Evolutionary conservation across 495 filamentous ascomycete genomes (phyloP), one percentile per base, ranked within the genome.

Genomic region (Aspergillus carlsbadensis): DNA sequence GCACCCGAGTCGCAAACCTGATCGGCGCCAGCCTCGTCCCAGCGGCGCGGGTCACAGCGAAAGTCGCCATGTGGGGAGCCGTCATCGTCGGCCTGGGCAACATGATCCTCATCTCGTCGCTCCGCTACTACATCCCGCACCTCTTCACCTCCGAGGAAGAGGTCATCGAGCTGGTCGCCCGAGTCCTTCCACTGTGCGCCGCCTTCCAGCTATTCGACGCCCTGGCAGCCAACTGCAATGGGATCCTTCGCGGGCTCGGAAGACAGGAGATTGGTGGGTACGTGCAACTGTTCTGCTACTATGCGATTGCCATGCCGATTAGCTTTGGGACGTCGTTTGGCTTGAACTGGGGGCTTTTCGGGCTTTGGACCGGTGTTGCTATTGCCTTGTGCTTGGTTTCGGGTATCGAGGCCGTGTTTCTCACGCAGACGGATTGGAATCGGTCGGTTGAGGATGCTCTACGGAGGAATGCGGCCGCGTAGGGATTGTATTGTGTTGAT

Each of bases 181-280:
- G 68, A 2, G 81, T 88, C 10, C 75, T 98, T 42, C 92, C 92
- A 1, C 63, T 96, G 1, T 88, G 86, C 46, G 91, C 91, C 0
- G 80, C 90, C 0, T 96, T 96, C 78, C 92, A 98, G 69, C 79
- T 94, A 2, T 91, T 93, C 58, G 93, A 98, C 65, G 83, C 87
- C 11, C 66, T 94, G 40, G 86, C 91, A 0, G 79, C 85, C 7
- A 87, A 85, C 59, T 89, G 87, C 60, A 91, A 93, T 61, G 92
- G 93, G 17, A 74, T 96, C 31, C 76, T 98, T 26, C 80, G 92
- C 20, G 93, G 92, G 10, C 80, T 93, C 26, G 92, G 92, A 3
- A 80, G 87, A 33, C 93, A 96, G 67, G 85, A 91, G 59, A 82
- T 98, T 46, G 92, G 92, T 2, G 91, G 92, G 5, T 96, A 92